phyloP scores from a whole-genome alignment of 2,329 filamentous ascomycete species.

The Nemania abortiva region DNA sequence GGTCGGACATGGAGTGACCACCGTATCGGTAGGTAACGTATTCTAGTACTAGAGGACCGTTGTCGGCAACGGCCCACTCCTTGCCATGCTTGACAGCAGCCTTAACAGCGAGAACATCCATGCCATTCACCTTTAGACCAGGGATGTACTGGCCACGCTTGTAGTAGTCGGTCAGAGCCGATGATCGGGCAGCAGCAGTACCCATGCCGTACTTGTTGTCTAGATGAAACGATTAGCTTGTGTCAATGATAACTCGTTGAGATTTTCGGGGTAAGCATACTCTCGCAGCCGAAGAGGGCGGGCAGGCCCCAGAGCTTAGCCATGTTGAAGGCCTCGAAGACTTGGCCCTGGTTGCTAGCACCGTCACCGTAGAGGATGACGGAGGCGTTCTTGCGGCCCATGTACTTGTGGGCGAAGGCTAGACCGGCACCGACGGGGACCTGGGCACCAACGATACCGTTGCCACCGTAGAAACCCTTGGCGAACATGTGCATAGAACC shows the following conservation, averaged over 20 bases:
- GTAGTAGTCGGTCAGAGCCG: slow-evolving; percentile 99
- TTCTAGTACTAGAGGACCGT: slow-evolving; percentile 95
- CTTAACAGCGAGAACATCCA: slow-evolving; percentile 99
- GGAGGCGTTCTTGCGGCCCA: slow-evolving; percentile 84
- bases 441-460: slow-evolving; percentile 98
- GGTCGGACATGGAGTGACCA: slow-evolving; percentile 99
- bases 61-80: slow-evolving; percentile 83
- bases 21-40: slow-evolving; percentile 99
- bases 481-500: slow-evolving; percentile 99
- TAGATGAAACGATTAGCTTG: slow-evolving; percentile 56
- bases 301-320: slow-evolving; percentile 98
- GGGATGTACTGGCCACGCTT: slow-evolving; percentile 99
- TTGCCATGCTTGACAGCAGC: slow-evolving; percentile 95
- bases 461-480: slow-evolving; percentile 97
- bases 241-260: slow-evolving; percentile 3
- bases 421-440: slow-evolving; percentile 97
- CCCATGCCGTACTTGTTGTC: slow-evolving; percentile 99
- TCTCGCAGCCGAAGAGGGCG: slow-evolving; percentile 97
- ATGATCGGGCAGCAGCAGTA: slow-evolving; percentile 92
- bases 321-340: slow-evolving; percentile 99
- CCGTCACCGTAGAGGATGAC: slow-evolving; percentile 97
- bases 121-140: slow-evolving; percentile 98
- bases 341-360: slow-evolving; percentile 98
- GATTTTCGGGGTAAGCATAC: slow-evolving; percentile 67
- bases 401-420: slow-evolving; percentile 97